Conservation (phyloP, 192 early-diverging fungal genomes). For the Backusella morwellensis region DNA sequence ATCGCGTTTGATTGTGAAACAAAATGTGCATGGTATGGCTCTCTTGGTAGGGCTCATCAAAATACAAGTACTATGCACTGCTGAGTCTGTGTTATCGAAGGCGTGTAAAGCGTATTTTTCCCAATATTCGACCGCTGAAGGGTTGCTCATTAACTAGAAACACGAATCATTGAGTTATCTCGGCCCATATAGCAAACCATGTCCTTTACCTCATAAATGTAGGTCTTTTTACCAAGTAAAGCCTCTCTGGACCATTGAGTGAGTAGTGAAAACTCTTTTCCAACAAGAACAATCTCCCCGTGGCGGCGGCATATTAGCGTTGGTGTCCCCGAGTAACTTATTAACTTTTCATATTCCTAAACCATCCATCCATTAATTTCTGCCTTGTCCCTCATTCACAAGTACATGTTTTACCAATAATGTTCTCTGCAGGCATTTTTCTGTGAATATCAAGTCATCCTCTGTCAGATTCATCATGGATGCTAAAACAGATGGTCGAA, state of each 20-base stretch:
- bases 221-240: slow-evolving; percentile 75
- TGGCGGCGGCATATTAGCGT: slow-evolving; percentile 94
- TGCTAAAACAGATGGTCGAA: slow-evolving; percentile 91
- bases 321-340: slow-evolving; percentile 91
- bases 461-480: slow-evolving; percentile 90
- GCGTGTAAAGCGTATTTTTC: slow-evolving; percentile 89
- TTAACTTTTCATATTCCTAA: slow-evolving; percentile 92
- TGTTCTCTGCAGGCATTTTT: slow-evolving; percentile 93
- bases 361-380: not conserved
- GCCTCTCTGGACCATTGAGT: slow-evolving; percentile 88
- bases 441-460: slow-evolving; percentile 93
- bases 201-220: slow-evolving; percentile 68
- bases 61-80: slow-evolving; percentile 84
- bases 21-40: slow-evolving; percentile 84
- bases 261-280: slow-evolving; percentile 92
- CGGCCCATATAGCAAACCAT: too few species aligned
- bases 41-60: slow-evolving; percentile 67
- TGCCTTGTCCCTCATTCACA: not conserved
- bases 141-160: slow-evolving; percentile 81
- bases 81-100: slow-evolving; percentile 88
- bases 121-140: slow-evolving; percentile 92
- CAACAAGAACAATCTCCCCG: slow-evolving; percentile 91
- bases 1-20: slow-evolving; percentile 94
- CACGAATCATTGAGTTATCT: not conserved
- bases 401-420: slow-evolving; percentile 55